Percentiles rank a stretch among this genome's conserved stretches.
Evolutionary conservation across 2,329 filamentous ascomycete genomes (phyloP).

Genomic region (Fusarium succisae): DNA sequence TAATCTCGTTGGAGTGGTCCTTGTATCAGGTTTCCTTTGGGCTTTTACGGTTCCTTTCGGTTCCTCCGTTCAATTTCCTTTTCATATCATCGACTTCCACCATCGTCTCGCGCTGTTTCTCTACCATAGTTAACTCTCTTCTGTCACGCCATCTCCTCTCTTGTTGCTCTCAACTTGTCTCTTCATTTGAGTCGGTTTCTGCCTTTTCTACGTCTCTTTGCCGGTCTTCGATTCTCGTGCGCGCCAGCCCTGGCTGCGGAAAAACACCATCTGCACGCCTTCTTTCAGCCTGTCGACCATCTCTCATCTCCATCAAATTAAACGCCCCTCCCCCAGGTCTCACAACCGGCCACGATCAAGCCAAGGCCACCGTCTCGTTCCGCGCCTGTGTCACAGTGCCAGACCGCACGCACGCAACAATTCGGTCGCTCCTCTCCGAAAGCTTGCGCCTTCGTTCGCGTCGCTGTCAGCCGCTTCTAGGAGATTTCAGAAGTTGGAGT

Average conservation of each 20-base stretch:
- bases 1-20: slow-evolving; percentile 14
- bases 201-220: neutral
- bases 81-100: neutral
- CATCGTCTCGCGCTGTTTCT: neutral
- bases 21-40: slow-evolving; percentile 27
- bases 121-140: neutral
- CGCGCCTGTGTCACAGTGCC: neutral
- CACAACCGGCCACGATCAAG: neutral
- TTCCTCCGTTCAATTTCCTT: slow-evolving; percentile 22
- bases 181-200: neutral
- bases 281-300: slow-evolving; percentile 4
- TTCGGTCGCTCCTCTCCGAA: neutral
- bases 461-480: neutral
- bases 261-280: neutral
- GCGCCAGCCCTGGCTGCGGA: neutral
- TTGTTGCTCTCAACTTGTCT: slow-evolving; percentile 9
- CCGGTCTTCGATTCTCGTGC: neutral
- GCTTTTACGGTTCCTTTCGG: slow-evolving; percentile 21
- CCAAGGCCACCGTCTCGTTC: slow-evolving; percentile 3
- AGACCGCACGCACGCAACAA: neutral
- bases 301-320: slow-evolving; percentile 17
- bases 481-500: slow-evolving; percentile 6
- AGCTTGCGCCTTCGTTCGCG: neutral
- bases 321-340: slow-evolving; percentile 23
- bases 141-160: neutral